These are phyloP conservation scores for Exophiala viscosa DNA, from an alignment of 2,329 filamentous ascomycete species.

Conservation along the genomic window DNA sequence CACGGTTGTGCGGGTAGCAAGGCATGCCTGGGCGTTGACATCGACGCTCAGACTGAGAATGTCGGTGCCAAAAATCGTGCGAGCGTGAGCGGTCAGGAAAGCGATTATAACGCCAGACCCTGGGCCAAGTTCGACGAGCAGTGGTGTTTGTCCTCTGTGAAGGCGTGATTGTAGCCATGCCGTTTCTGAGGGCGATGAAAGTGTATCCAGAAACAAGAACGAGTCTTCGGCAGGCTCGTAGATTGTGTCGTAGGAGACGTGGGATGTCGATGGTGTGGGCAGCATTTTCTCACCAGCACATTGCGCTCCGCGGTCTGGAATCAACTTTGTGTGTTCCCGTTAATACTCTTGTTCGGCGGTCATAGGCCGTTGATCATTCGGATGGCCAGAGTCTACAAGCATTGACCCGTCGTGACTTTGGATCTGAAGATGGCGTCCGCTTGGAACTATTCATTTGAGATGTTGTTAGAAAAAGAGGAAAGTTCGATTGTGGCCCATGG, in stretches of 20 bases:
- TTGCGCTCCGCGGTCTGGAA: neutral
- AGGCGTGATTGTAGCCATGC: slow-evolving; percentile 67
- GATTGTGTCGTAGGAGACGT: slow-evolving; percentile 81
- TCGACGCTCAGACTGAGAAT: slow-evolving; percentile 75
- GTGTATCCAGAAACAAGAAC: slow-evolving; percentile 85
- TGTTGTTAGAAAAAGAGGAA: no score
- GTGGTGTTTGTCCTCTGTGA: slow-evolving; percentile 38
- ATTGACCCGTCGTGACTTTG: no score
- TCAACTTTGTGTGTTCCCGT: neutral
- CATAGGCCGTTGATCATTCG: no score
- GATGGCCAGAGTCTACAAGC: no score
- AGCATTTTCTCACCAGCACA: slow-evolving; percentile 58
- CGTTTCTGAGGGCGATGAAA: slow-evolving; percentile 68
- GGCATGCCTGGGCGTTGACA: slow-evolving; percentile 79
- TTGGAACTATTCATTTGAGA: no score
- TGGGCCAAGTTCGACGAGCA: slow-evolving; percentile 81
- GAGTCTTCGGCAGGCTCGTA: slow-evolving; percentile 98
- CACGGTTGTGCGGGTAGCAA: slow-evolving; percentile 69
- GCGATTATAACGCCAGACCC: slow-evolving; percentile 93
- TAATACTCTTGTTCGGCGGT: no score
- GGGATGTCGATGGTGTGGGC: slow-evolving; percentile 87
- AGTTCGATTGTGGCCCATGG: no score
- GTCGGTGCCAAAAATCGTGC: slow-evolving; percentile 64
- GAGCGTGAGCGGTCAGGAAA: slow-evolving; percentile 75
- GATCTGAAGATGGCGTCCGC: no score